phyloP scores from a whole-genome alignment of 2,329 filamentous ascomycete genomes.

The Trichophyton benhamiae region DNA sequence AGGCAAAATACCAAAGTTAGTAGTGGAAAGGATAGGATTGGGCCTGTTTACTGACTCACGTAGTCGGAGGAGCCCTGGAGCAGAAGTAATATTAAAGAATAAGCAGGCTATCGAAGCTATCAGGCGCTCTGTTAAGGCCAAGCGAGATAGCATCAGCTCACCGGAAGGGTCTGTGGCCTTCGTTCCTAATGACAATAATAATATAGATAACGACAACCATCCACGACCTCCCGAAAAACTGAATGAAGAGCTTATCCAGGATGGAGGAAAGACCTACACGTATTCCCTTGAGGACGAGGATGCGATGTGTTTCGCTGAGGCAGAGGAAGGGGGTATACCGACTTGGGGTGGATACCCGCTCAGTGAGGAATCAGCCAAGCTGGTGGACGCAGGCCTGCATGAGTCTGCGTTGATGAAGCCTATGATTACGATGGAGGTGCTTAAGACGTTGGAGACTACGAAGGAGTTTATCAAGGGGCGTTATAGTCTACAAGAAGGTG shows the following conservation, averaged over 20 bases:
- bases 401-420: constrained; percentile 2
- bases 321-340: neutral
- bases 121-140: constrained; percentile 4
- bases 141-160: neutral
- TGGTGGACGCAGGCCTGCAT: neutral
- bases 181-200: neutral
- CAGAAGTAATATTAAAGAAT: constrained; percentile 4
- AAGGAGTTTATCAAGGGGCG: neutral
- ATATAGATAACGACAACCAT: neutral
- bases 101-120: constrained; percentile 7
- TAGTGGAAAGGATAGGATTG: constrained; percentile 10
- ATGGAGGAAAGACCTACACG: neutral
- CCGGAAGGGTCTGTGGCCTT: neutral
- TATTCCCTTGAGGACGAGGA: neutral
- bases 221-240: neutral
- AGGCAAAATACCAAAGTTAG: constrained; percentile 8
- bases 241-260: neutral
- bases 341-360: neutral
- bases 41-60: constrained; percentile 6
- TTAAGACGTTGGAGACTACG: neutral
- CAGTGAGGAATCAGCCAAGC: neutral
- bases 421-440: constrained; percentile 1
- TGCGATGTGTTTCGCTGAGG: neutral
- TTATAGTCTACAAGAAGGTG: neutral
- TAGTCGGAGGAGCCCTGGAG: neutral